Evolutionary conservation across 306 rosid species (phyloP).

Genomic region (Potentilla sterilis): DNA sequence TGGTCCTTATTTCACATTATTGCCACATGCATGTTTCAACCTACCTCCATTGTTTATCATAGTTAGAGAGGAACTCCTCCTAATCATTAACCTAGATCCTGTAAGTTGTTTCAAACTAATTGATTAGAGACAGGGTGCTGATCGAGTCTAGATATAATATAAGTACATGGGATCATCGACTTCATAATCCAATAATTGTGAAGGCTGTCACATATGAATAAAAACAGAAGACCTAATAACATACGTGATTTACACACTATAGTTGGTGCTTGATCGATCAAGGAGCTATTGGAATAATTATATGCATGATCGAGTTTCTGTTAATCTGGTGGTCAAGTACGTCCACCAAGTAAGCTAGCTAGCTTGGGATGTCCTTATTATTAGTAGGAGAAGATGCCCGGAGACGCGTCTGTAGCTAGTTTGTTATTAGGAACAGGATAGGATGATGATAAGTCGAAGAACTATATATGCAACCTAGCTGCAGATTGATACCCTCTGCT

Average conservation of each 20-base stretch:
- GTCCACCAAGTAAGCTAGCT: neutral
- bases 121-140: neutral
- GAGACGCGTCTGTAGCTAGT: neutral
- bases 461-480: neutral
- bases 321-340: neutral
- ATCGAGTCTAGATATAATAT: neutral
- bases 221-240: too few species aligned
- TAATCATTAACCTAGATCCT: conserved; percentile 57
- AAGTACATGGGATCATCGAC: conserved; percentile 7
- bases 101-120: conserved; percentile 19
- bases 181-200: conserved; percentile 2
- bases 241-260: too few species aligned
- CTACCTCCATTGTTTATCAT: conserved; percentile 34
- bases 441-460: neutral
- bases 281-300: neutral
- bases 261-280: neutral
- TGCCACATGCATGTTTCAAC: conserved; percentile 50
- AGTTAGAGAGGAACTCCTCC: conserved; percentile 28
- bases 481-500: conserved; percentile 8
- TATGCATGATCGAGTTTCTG: neutral
- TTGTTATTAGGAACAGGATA: neutral
- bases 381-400: neutral
- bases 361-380: neutral
- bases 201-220: neutral
- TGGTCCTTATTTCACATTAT: conserved; percentile 24